phyloP scores from a whole-genome alignment of 2,329 filamentous ascomycete genomes.

The Fusarium piperis region DNA sequence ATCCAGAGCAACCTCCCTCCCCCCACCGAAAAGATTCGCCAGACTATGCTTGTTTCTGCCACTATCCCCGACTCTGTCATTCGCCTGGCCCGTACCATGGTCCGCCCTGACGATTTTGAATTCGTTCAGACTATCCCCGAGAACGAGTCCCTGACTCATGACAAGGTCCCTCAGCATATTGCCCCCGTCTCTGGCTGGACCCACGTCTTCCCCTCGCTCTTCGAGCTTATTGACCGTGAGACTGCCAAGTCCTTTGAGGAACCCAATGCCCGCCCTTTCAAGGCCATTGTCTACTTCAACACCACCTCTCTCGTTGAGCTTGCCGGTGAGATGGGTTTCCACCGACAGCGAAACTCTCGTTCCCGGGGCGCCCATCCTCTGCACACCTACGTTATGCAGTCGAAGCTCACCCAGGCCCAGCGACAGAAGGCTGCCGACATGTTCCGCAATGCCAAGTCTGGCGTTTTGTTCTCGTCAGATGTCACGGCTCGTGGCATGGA shows the following conservation, averaged over 20 bases:
- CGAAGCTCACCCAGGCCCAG: constrained; percentile 74
- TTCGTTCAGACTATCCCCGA: constrained; percentile 89
- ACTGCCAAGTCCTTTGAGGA: constrained; percentile 54
- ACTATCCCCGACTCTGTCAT: constrained; percentile 90
- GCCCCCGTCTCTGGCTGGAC: constrained; percentile 74
- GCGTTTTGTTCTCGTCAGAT: constrained; percentile 79
- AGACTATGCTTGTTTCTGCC: constrained; percentile 95
- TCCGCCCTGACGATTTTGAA: constrained; percentile 82
- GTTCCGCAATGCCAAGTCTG: constrained; percentile 74
- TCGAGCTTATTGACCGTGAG: constrained; percentile 78
- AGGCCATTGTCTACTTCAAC: constrained; percentile 94
- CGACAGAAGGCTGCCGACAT: constrained; percentile 76
- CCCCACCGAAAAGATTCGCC: constrained; percentile 71
- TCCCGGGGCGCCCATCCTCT: constrained; percentile 50
- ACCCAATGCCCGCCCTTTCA: constrained; percentile 72
- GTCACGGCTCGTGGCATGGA: constrained; percentile 87
- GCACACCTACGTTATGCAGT: constrained; percentile 72
- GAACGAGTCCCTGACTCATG: constrained; percentile 86
- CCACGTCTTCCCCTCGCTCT: constrained; percentile 78
- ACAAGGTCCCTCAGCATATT: constrained; percentile 82
- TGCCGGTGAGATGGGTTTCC: constrained; percentile 63
- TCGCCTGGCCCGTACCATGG: constrained; percentile 77
- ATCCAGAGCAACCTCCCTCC: constrained; percentile 73
- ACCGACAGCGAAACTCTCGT: constrained; percentile 48
- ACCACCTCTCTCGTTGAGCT: constrained; percentile 79